Percentiles rank a stretch among this genome's conserved stretches.
Evolutionary conservation across 305 asterid species (phyloP).

Genomic region (Fraxinus paxiana): DNA sequence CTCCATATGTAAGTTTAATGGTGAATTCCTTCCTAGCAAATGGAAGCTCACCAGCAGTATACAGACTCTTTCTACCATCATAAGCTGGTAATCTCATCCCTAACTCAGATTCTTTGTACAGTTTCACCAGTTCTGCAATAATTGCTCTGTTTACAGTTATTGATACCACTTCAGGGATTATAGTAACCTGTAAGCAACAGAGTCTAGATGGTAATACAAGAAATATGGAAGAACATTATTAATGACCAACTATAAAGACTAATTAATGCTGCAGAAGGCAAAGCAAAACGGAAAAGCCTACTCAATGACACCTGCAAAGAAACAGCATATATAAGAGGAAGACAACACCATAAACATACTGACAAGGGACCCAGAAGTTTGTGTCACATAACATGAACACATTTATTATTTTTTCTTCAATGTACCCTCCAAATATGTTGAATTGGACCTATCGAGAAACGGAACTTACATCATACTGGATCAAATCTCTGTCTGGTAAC

Average conservation of each 20-base stretch:
- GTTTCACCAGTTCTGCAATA: constrained; percentile 72
- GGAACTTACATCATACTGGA: constrained; percentile 89
- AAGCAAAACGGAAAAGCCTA: constrained; percentile 19
- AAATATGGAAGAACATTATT: constrained; percentile 29
- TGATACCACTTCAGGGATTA: constrained; percentile 87
- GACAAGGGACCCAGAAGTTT: constrained; percentile 40
- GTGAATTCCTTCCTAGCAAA: constrained; percentile 84
- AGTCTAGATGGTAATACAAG: constrained; percentile 16
- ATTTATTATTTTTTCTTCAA: constrained; percentile 18
- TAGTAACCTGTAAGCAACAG: constrained; percentile 57
- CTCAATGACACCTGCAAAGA: constrained; percentile 6
- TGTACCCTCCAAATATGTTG: constrained; percentile 12
- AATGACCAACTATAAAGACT: constrained; percentile 30
- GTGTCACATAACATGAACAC: constrained; percentile 28
- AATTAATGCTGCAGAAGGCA: constrained; percentile 55
- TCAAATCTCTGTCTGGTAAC: constrained; percentile 84
- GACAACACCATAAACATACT: constrained; percentile 31
- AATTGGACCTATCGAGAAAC: constrained; percentile 19
- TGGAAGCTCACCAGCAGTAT: constrained; percentile 98
- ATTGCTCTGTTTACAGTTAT: constrained; percentile 74
- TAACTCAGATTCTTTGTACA: constrained; percentile 77
- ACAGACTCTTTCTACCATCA: constrained; percentile 88
- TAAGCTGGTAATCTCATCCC: constrained; percentile 93
- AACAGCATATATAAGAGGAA: constrained; percentile 26
- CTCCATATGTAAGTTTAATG: constrained; percentile 72